Conservation (phyloP, 1,139 yeast species). For the Eremothecium cymbalariae region DNA sequence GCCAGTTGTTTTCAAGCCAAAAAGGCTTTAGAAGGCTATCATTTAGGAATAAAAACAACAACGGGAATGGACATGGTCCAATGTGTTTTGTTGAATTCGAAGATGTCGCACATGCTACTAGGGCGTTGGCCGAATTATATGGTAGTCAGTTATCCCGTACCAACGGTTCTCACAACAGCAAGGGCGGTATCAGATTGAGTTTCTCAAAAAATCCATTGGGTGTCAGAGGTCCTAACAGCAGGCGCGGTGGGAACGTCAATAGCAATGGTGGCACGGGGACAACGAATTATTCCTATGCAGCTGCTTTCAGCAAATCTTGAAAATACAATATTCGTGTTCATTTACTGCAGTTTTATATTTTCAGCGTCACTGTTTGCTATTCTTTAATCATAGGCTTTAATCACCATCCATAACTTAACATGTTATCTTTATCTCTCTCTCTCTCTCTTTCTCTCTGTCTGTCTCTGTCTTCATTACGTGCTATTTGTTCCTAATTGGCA, state of each 20-base stretch:
- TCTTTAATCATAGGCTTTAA: constrained; percentile 2
- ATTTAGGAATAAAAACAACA: constrained; percentile 63
- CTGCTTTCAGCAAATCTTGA: constrained; percentile 13
- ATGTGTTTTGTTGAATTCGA: constrained; percentile 99
- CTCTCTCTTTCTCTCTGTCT: too few relatives aligned
- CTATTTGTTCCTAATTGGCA: too few relatives aligned
- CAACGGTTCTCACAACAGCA: constrained; percentile 49
- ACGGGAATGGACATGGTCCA: constrained; percentile 66
- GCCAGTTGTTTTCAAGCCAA: constrained; percentile 79
- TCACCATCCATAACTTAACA: constrained; percentile 1
- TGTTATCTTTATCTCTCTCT: too few relatives aligned
- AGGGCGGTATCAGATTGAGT: constrained; percentile 90
- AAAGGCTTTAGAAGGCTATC: constrained; percentile 88
- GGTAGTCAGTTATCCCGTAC: constrained; percentile 76
- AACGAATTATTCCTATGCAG: constrained; percentile 12
- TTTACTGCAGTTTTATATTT: constrained; percentile 4
- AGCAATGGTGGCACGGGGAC: constrained; percentile 9
- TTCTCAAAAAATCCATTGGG: constrained; percentile 96
- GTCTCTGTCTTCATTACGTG: too few relatives aligned
- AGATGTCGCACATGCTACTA: constrained; percentile 86
- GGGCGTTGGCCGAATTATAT: constrained; percentile 86
- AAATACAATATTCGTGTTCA: constrained; percentile 3
- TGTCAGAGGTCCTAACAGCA: constrained; percentile 56
- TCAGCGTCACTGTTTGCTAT: constrained; percentile 5
- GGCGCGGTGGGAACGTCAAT: constrained; percentile 22